A percentile compares a stretch with the other conserved stretches of the same genome.
These are phyloP conservation scores for Marchantia polymorpha DNA, from an alignment of 225 moss, liverwort and hornwort genomes.

Conservation along the genomic window DNA sequence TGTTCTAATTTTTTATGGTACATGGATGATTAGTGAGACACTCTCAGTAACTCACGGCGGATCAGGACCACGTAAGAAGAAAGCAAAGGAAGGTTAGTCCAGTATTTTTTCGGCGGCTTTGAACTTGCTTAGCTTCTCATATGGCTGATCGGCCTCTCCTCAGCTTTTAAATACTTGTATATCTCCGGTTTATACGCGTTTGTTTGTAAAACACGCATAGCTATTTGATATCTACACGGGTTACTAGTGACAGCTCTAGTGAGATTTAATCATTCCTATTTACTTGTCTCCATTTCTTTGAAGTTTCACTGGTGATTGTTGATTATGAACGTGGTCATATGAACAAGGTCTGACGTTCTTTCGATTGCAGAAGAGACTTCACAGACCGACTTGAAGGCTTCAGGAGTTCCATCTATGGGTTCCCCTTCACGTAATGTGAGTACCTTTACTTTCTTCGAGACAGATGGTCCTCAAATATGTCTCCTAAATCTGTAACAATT, in stretches of 20 bases:
- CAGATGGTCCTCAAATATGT: neutral
- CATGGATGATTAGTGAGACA: conserved; percentile 23
- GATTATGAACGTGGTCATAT: no score
- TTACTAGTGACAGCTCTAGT: no score
- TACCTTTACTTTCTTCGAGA: neutral
- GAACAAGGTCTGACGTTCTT: neutral
- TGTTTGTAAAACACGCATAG: no score
- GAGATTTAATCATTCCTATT: no score
- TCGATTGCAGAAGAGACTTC: conserved; percentile 25
- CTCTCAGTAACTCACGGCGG: conserved; percentile 5
- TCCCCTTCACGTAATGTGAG: conserved; percentile 51
- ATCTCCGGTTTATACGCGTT: no score
- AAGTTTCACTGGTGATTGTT: no score
- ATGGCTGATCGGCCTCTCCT: no score
- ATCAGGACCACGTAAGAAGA: conserved; percentile 31
- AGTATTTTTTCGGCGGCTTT: neutral
- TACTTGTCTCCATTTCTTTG: no score
- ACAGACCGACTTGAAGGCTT: conserved; percentile 24
- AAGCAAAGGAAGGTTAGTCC: conserved; percentile 33
- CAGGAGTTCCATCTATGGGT: conserved; percentile 25
- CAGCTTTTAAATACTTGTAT: no score
- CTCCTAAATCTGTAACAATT: neutral
- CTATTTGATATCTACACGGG: no score
- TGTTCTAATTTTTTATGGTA: neutral
- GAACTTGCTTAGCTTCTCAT: no score